Base-by-base conservation (phyloP, 768 basidiomycete species). In the Fomitopsis serialis region DNA sequence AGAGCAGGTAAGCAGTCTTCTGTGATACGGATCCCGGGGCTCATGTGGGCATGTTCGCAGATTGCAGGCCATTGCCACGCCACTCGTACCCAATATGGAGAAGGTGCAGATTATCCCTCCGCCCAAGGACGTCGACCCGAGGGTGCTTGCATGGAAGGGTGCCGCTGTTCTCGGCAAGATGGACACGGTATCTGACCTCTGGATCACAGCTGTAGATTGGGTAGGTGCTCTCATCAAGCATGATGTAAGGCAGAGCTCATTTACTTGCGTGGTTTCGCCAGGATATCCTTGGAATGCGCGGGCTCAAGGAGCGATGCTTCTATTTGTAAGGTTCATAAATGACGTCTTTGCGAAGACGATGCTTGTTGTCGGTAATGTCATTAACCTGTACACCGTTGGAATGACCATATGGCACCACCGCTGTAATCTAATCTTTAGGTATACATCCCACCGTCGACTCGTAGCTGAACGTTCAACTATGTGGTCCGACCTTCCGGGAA, bases 71-170 rank as follows among this genome's bases (percentile, higher is more conserved):
- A 92, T 92, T 51, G 88, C 89, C 10, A 89, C 87, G 9, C 88
- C 90, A 5, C 69, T 95, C 40, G 85, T 91, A 15, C 78, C 80
- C 15, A 85, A 84, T 63, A 91, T 94, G 83, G 87, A 89, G 64
- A 89, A 88, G 61, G 88, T 96, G 7, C 84, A 87, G 58, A 90
- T 97, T 54, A 89, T 98, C 44, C 91, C 93, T n/a, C 88, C 93
- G 2, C 94, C 95, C 1, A 89, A 94, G 66, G 92, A 93, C 55
- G 69, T 98, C 42, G 94, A 98, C 68, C 92, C 92, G 5, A 80
- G 84, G 23, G 84, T 92, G 35, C 78, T 98, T 29, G 85, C 84
- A 15, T 99, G 97, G 97, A 98, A 98, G 68, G 97, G 97, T 10
- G 92, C 87, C 6, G 82, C 87, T 8, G 92, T 95, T 12, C 80